Evolutionary conservation across 805 yeast genomes (phyloP).

Genomic region (Ogataea minuta): DNA sequence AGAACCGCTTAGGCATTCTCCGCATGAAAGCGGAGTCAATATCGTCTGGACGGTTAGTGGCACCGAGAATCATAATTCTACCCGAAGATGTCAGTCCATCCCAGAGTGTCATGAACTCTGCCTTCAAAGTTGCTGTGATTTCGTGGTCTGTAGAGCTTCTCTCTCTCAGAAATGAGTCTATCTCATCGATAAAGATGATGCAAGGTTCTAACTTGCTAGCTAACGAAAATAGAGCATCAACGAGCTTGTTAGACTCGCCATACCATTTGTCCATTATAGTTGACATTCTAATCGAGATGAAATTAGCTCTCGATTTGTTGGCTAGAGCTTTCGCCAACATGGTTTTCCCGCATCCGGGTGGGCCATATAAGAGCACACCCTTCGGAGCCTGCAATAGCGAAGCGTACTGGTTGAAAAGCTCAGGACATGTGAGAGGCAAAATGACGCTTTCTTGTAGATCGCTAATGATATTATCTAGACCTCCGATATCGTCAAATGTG

Average conservation of each 20-base stretch:
- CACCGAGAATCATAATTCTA: slow-evolving; percentile 84
- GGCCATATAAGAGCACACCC: slow-evolving; percentile 90
- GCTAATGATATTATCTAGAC: slow-evolving; percentile 75
- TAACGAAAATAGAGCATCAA: slow-evolving; percentile 86
- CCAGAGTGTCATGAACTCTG: slow-evolving; percentile 98
- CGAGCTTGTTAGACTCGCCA: slow-evolving; percentile 92
- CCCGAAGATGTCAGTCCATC: slow-evolving; percentile 83
- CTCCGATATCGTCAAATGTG: slow-evolving; percentile 83
- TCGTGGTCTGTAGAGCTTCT: slow-evolving; percentile 86
- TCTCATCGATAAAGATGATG: slow-evolving; percentile 92
- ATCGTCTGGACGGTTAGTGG: slow-evolving; percentile 89
- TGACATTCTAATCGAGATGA: slow-evolving; percentile 88
- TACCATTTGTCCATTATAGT: slow-evolving; percentile 96
- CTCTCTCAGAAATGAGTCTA: slow-evolving; percentile 89
- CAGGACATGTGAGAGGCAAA: slow-evolving; percentile 81
- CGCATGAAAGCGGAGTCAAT: slow-evolving; percentile 91
- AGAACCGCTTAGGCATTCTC: slow-evolving; percentile 87
- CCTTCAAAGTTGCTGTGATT: slow-evolving; percentile 90
- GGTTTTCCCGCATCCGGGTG: slow-evolving; percentile 98
- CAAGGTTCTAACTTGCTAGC: slow-evolving; percentile 92
- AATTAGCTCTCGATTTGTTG: slow-evolving; percentile 85
- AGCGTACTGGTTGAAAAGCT: slow-evolving; percentile 66
- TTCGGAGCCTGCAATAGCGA: slow-evolving; percentile 81
- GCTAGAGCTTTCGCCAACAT: slow-evolving; percentile 97
- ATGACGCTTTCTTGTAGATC: slow-evolving; percentile 87